Evolutionary conservation across 495 filamentous ascomycete species (phyloP).

Genomic region (Podospora tetraspora): DNA sequence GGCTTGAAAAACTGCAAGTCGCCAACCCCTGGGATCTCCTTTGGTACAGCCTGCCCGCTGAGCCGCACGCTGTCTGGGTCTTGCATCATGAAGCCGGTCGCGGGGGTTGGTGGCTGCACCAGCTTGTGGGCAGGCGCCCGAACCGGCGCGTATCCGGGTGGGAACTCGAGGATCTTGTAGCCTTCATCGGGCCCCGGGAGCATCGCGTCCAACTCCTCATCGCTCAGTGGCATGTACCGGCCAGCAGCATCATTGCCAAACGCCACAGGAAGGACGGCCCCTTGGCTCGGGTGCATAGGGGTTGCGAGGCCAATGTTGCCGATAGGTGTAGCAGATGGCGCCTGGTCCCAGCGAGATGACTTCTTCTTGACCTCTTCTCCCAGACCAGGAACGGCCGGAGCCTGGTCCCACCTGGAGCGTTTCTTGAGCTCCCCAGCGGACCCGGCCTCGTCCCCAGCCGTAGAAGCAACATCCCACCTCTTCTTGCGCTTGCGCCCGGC

Average conservation of each 20-base stretch:
- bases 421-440: conserved; percentile 57
- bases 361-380: conserved; percentile 56
- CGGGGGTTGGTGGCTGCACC: conserved; percentile 65
- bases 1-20: conserved; percentile 98
- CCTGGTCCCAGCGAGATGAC: conserved; percentile 86
- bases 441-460: conserved; percentile 43
- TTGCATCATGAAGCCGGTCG: conserved; percentile 93
- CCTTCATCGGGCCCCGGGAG: conserved; percentile 73
- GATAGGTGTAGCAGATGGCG: conserved; percentile 77
- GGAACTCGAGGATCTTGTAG: conserved; percentile 89
- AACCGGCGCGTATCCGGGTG: conserved; percentile 87
- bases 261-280: conserved; percentile 47
- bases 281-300: conserved; percentile 77
- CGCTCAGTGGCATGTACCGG: conserved; percentile 73
- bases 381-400: conserved; percentile 58
- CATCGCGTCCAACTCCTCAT: conserved; percentile 91
- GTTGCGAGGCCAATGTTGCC: conserved; percentile 77
- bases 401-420: conserved; percentile 85
- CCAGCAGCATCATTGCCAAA: conserved; percentile 81
- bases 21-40: conserved; percentile 94
- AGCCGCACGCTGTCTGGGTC: conserved; percentile 76
- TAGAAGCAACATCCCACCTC: conserved; percentile 76
- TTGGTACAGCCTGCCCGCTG: conserved; percentile 87
- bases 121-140: conserved; percentile 70
- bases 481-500: conserved; percentile 78